Evolutionary conservation across 2,329 filamentous ascomycete genomes (phyloP).

Genomic region (Triangularia setosa): DNA sequence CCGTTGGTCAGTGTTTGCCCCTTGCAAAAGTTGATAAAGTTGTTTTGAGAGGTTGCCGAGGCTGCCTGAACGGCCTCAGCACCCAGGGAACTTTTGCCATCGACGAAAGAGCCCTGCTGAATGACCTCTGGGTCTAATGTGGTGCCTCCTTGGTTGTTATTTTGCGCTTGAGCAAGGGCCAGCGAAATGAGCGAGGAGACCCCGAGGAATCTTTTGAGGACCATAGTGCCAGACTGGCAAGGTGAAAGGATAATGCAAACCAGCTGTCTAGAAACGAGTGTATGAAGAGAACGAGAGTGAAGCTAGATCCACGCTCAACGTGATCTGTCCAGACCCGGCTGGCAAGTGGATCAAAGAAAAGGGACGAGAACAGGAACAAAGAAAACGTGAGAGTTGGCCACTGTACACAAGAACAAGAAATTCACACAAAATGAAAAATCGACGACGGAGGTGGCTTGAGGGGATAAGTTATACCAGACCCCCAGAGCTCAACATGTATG

Average conservation of each 20-base stretch:
- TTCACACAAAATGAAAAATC: background rate
- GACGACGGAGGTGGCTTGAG: background rate
- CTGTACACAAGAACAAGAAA: slow-evolving; percentile 9
- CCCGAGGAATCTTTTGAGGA: slow-evolving; percentile 21
- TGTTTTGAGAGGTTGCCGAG: slow-evolving; percentile 37
- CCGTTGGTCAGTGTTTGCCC: slow-evolving; percentile 57
- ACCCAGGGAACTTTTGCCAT: slow-evolving; percentile 32
- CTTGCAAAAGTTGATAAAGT: slow-evolving; percentile 61
- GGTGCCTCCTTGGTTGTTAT: slow-evolving; percentile 13
- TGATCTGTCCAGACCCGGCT: slow-evolving; percentile 29
- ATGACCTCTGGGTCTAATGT: slow-evolving; percentile 24
- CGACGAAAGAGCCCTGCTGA: slow-evolving; percentile 34
- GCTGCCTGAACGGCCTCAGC: slow-evolving; percentile 29
- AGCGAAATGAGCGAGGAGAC: slow-evolving; percentile 28
- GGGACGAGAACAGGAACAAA: slow-evolving; percentile 14
- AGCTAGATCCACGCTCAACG: slow-evolving; percentile 32
- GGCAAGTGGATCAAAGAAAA: slow-evolving; percentile 24
- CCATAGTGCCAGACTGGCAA: background rate
- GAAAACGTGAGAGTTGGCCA: slow-evolving; percentile 3
- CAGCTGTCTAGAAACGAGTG: slow-evolving; percentile 9
- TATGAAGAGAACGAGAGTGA: slow-evolving; percentile 16
- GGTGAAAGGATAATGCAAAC: slow-evolving; percentile 9
- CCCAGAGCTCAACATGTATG: background rate
- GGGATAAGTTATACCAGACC: background rate
- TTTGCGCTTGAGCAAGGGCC: slow-evolving; percentile 26